These are phyloP conservation scores for Scheffersomyces cryptocercus DNA, from an alignment of 1,139 yeast species.

Conservation along the genomic window DNA sequence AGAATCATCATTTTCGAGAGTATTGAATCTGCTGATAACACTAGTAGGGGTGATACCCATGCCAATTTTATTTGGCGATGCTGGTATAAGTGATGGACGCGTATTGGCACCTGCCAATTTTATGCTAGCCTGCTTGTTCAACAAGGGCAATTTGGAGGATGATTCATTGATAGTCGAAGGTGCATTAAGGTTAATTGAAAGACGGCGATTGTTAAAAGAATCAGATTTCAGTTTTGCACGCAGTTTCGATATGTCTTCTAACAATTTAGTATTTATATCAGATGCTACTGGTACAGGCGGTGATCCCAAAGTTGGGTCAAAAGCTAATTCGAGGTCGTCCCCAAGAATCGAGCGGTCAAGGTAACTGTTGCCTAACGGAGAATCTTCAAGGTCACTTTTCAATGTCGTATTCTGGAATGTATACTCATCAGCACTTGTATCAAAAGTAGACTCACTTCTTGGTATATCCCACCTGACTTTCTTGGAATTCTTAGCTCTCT, in stretches of 20 bases:
- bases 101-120: slow-evolving; percentile 12
- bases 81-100: slow-evolving; percentile 3
- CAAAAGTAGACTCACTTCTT: slow-evolving; percentile 28
- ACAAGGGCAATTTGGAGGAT: slow-evolving; percentile 25
- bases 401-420: slow-evolving; percentile 13
- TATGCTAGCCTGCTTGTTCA: slow-evolving; percentile 38
- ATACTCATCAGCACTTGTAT: slow-evolving; percentile 24
- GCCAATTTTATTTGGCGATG: slow-evolving; percentile 4
- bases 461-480: slow-evolving; percentile 44
- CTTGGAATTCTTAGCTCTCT: slow-evolving; percentile 16
- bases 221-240: neutral
- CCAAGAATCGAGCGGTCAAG: slow-evolving; percentile 15
- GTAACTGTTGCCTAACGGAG: slow-evolving; percentile 26
- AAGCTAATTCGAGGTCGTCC: slow-evolving; percentile 32
- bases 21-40: slow-evolving; percentile 15
- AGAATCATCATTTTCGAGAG: slow-evolving; percentile 12
- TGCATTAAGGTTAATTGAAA: neutral
- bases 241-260: neutral
- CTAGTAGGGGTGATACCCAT: slow-evolving; percentile 12
- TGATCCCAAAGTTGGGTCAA: slow-evolving; percentile 32
- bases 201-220: neutral
- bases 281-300: slow-evolving; percentile 23
- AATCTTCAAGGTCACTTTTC: slow-evolving; percentile 28
- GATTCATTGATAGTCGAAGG: neutral
- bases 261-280: neutral